These are phyloP conservation scores for Aaosphaeria arxii DNA, from an alignment of 2,329 filamentous ascomycete species.

Conservation along the genomic window DNA sequence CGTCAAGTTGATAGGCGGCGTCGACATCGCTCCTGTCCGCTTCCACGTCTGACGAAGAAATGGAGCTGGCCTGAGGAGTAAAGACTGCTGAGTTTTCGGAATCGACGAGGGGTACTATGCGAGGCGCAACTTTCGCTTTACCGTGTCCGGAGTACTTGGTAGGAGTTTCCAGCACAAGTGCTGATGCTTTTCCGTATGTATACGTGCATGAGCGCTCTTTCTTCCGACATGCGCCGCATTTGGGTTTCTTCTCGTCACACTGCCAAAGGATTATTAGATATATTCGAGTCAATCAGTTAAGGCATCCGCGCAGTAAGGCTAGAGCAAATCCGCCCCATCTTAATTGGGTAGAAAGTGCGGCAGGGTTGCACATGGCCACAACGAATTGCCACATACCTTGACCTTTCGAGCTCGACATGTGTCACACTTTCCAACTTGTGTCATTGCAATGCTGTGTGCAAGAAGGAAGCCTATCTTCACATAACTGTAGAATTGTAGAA, in stretches of 20 bases:
- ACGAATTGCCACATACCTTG: slow-evolving; percentile 3
- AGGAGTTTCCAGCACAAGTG: slow-evolving; percentile 7
- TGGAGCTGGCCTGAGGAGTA: background rate
- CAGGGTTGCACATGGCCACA: background rate
- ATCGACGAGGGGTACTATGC: background rate
- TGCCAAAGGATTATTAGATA: background rate
- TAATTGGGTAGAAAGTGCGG: background rate
- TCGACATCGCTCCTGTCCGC: background rate
- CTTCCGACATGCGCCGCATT: slow-evolving; percentile 6
- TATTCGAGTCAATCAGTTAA: background rate
- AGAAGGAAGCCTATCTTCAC: too few relatives aligned
- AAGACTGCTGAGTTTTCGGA: background rate
- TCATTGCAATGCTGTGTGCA: slow-evolving; percentile 1
- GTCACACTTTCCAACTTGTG: slow-evolving; percentile 8
- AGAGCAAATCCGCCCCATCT: background rate
- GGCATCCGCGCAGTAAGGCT: too few relatives aligned
- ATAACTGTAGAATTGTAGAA: too few relatives aligned
- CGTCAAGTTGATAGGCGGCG: background rate
- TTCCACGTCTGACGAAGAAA: background rate
- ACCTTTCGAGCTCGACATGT: slow-evolving; percentile 10
- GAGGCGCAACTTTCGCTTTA: slow-evolving; percentile 3
- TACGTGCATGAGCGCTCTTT: slow-evolving; percentile 7
- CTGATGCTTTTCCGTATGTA: slow-evolving; percentile 7
- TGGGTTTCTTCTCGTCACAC: slow-evolving; percentile 10
- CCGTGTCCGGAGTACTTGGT: slow-evolving; percentile 6